Conservation (phyloP, 2,329 filamentous ascomycete species). For the Monilinia aucupariae region DNA sequence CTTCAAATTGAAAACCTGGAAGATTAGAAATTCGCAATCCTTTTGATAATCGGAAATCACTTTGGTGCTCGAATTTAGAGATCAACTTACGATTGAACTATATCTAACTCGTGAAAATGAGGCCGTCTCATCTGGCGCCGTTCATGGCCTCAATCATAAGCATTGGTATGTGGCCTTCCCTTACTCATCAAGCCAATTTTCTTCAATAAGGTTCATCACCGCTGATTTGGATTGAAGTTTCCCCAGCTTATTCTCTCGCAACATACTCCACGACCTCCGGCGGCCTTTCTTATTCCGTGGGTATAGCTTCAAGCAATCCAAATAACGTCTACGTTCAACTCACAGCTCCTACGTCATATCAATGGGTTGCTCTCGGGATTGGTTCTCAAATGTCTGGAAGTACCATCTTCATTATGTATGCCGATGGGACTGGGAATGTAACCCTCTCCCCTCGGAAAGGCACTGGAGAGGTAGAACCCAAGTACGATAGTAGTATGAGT, state of each 20-base stretch:
- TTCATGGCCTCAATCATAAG: not conserved
- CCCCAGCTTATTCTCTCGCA: conserved; percentile 20
- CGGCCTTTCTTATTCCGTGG: conserved; percentile 27
- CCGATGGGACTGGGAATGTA: conserved; percentile 45
- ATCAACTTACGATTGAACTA: not conserved
- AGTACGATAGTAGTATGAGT: conserved; percentile 38
- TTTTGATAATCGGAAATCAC: not conserved
- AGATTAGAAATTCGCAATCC: not conserved
- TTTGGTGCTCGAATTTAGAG: not conserved
- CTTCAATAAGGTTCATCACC: not conserved
- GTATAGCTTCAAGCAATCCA: conserved; percentile 24
- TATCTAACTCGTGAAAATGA: not conserved
- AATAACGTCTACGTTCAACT: conserved; percentile 55
- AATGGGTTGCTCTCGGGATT: conserved; percentile 55
- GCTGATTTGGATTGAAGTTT: conserved; percentile 14
- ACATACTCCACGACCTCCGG: conserved; percentile 22
- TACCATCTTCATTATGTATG: conserved; percentile 56
- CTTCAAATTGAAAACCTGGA: not conserved
- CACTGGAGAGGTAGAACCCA: conserved; percentile 41
- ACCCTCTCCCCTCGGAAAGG: conserved; percentile 50
- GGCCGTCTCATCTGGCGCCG: not conserved
- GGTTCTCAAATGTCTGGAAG: conserved; percentile 49
- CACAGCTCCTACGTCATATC: conserved; percentile 45
- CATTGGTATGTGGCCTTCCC: not conserved
- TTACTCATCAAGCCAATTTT: not conserved